Percentiles rank a stretch among this genome's conserved stretches.
Conservation (phyloP, 371 early-diverging fungal species). For the Mucor velutinosus region DNA sequence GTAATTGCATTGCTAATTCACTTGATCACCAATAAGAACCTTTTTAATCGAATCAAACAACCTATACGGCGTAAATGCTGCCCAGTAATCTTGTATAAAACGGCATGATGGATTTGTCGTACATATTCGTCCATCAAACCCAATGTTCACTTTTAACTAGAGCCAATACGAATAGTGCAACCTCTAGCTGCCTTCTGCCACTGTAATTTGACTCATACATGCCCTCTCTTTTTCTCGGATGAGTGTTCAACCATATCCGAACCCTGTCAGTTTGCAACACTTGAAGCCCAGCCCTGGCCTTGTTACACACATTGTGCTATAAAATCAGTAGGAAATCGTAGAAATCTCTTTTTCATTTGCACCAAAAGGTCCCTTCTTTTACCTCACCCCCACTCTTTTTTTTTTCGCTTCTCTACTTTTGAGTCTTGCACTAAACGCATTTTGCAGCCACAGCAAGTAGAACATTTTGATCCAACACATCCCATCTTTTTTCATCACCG, state of each 20-base stretch:
- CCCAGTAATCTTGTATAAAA: too few relatives aligned
- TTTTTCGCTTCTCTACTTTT: neutral
- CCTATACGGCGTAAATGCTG: too few relatives aligned
- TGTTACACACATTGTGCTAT: slow-evolving; percentile 1
- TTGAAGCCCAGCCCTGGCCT: neutral
- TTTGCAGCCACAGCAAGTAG: neutral
- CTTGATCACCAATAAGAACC: too few relatives aligned
- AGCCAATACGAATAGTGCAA: neutral
- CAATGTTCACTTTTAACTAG: too few relatives aligned
- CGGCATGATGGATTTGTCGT: too few relatives aligned
- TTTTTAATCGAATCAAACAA: too few relatives aligned
- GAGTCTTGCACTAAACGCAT: neutral
- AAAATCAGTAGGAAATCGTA: neutral
- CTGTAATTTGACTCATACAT: neutral
- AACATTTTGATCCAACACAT: neutral
- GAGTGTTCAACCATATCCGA: neutral
- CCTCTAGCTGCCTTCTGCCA: neutral
- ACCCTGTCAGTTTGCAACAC: neutral
- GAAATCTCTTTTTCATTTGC: neutral
- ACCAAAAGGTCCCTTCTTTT: neutral
- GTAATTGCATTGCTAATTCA: too few relatives aligned
- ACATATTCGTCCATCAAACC: too few relatives aligned
- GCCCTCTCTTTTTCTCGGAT: neutral
- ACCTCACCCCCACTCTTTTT: neutral
- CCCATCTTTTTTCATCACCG: neutral